Percentiles rank a stretch among this genome's conserved stretches.
phyloP scores from a whole-genome alignment of 2,329 filamentous ascomycete genomes.

The Ophiocordyceps unilateralis region DNA sequence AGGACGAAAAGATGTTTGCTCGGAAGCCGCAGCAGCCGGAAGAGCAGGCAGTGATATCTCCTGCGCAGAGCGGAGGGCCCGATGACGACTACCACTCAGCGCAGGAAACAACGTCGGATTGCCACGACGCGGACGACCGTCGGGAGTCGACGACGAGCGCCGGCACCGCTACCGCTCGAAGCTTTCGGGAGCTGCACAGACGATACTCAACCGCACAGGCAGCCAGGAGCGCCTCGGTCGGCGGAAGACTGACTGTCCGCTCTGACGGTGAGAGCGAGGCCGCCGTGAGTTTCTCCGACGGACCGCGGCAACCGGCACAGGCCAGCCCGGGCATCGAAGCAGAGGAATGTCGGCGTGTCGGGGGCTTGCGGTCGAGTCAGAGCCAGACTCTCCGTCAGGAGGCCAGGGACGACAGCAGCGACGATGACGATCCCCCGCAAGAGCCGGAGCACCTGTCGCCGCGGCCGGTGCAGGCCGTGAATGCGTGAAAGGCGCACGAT shows the following conservation, averaged over 20 bases:
- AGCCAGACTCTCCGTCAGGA: constrained; percentile 16
- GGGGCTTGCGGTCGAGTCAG: not conserved
- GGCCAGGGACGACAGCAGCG: not conserved
- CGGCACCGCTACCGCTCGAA: constrained; percentile 49
- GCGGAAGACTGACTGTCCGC: constrained; percentile 26
- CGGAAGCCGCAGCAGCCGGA: constrained; percentile 33
- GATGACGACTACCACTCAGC: constrained; percentile 36
- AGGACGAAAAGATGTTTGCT: constrained; percentile 53
- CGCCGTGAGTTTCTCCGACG: constrained; percentile 35
- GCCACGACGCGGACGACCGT: constrained; percentile 27
- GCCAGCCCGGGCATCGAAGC: not conserved
- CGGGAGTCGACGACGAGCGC: constrained; percentile 46
- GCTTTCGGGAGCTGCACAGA: constrained; percentile 44
- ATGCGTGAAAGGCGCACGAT: too few relatives aligned
- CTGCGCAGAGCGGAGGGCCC: constrained; percentile 15
- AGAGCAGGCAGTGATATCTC: constrained; percentile 18
- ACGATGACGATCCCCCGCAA: constrained; percentile 10
- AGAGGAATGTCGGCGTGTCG: not conserved
- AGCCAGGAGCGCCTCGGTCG: constrained; percentile 21
- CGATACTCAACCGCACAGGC: constrained; percentile 39
- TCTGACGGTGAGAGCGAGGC: constrained; percentile 44
- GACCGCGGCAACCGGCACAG: not conserved
- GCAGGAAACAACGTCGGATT: constrained; percentile 24
- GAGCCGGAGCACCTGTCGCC: constrained; percentile 13
- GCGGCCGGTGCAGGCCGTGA: constrained; percentile 14